Evolutionary conservation across 768 basidiomycete species (phyloP).

Genomic region (Ephemerocybe angulata): DNA sequence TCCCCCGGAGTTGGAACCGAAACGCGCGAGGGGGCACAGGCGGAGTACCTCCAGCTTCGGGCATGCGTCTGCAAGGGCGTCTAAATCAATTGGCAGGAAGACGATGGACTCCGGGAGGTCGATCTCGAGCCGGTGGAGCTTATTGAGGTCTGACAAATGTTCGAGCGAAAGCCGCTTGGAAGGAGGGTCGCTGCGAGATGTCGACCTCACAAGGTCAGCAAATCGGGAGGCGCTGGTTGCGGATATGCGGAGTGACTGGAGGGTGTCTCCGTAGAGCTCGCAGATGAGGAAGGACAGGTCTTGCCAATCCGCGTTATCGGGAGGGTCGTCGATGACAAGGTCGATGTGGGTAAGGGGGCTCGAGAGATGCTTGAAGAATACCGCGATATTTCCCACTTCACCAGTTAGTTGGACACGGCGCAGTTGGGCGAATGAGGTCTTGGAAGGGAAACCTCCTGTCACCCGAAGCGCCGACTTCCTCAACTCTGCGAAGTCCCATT

Average conservation of each 20-base stretch:
- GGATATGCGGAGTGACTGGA: conserved; percentile 58
- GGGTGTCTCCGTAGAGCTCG: conserved; percentile 55
- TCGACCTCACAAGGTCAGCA: conserved; percentile 75
- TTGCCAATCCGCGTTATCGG: conserved; percentile 71
- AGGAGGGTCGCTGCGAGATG: conserved; percentile 60
- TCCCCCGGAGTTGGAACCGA: conserved; percentile 47
- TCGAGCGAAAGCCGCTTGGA: conserved; percentile 60
- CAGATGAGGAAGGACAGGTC: conserved; percentile 62
- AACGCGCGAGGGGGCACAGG: conserved; percentile 66
- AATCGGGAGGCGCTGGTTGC: conserved; percentile 75
- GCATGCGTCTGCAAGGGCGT: conserved; percentile 53
- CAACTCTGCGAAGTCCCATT: conserved; percentile 72
- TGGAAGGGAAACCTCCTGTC: conserved; percentile 55
- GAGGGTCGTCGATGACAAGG: conserved; percentile 76
- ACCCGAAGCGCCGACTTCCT: conserved; percentile 66
- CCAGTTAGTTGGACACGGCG: conserved; percentile 65
- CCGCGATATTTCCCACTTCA: conserved; percentile 63
- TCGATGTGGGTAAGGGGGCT: conserved; percentile 66
- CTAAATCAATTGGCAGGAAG: conserved; percentile 59
- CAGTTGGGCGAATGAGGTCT: conserved; percentile 55
- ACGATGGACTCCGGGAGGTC: conserved; percentile 76
- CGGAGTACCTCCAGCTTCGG: conserved; percentile 68
- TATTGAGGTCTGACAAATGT: conserved; percentile 49
- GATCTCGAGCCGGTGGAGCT: conserved; percentile 61
- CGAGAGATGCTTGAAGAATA: conserved; percentile 67